Base-by-base conservation (phyloP, 441 rosid species). In the Populus hybrid region DNA sequence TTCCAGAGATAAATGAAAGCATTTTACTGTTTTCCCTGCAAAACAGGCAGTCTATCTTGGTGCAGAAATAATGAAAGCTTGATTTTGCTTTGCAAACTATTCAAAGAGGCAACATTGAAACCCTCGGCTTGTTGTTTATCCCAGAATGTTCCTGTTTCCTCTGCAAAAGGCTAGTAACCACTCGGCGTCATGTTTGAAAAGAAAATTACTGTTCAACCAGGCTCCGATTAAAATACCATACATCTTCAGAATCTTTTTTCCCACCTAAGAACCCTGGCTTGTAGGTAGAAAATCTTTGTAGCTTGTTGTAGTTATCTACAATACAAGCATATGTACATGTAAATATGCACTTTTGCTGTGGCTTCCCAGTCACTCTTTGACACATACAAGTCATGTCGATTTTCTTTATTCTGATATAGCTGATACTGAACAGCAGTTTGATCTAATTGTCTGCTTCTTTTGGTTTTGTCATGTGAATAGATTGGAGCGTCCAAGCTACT, bases 401-500 rank as follows among this genome's bases (percentile, higher is more conserved):
- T 38, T 38, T 26, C 5, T 28, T 77, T 40, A 20, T 78, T 77
- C 56, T 33, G 23, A 56, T 65, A 29, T 29, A 29, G 31, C 31
- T 29, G 31, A 29, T 29, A 29, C 31, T 29, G 31, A 29, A 29
- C 31, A 29, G 31, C 31, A 3, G 31, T 29, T 29, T 29, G 31
- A 29, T 29, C 31, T 29, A 29, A 29, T 29, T 29, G 31, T 3
- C 31, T 29, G 31, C 31, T 29, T 29, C 31, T 29, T 29, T 29
- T 72, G 66, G 20, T 77, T 38, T 67, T 64, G 3, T 29, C 50
- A 40, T 79, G 67, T 45, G 28, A 84, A 69, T 81, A 91, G 95
- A 91, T 79, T 89, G 93, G 93, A 88, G 95, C 64, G 92, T 91
- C 77, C 93, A 91, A 80, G 93, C 94, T 35, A 87, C 84, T 24